Percentiles rank a stretch among this genome's conserved stretches.
These are phyloP conservation scores for Agrocybe pediades DNA, from an alignment of 768 basidiomycete species.

Conservation along the genomic window DNA sequence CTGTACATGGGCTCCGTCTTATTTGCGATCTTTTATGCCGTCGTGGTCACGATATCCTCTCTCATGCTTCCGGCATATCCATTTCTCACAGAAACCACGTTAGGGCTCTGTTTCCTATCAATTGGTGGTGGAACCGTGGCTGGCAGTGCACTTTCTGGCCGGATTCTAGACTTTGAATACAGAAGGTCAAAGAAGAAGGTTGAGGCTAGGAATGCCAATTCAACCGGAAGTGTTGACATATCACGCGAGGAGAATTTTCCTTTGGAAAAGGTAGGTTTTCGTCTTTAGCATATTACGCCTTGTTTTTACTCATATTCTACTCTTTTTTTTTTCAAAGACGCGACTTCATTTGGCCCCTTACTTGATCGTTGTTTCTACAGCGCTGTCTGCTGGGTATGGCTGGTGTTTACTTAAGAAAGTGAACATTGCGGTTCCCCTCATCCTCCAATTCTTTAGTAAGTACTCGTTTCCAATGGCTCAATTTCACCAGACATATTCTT, in stretches of 20 bases:
- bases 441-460: conserved; percentile 45
- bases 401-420: conserved; percentile 59
- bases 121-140: conserved; percentile 72
- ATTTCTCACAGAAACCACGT: conserved; percentile 57
- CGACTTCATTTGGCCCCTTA: conserved; percentile 49
- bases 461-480: background rate
- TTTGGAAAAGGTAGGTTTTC: conserved; percentile 46
- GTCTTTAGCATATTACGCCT: background rate
- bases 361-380: conserved; percentile 39
- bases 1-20: conserved; percentile 52
- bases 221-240: conserved; percentile 11
- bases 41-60: conserved; percentile 64
- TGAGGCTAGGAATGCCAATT: conserved; percentile 29
- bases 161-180: conserved; percentile 69
- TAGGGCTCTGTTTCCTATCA: conserved; percentile 80
- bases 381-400: conserved; percentile 54
- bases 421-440: conserved; percentile 52
- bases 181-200: conserved; percentile 31
- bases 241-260: conserved; percentile 46
- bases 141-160: conserved; percentile 60
- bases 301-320: conserved; percentile 16
- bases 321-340: conserved; percentile 33
- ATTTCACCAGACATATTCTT: no score
- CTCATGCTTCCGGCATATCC: conserved; percentile 62
- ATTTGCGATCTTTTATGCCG: conserved; percentile 60